Evolutionary conservation across 306 rosid genomes (phyloP).

Genomic region (Inga leiocalycina): DNA sequence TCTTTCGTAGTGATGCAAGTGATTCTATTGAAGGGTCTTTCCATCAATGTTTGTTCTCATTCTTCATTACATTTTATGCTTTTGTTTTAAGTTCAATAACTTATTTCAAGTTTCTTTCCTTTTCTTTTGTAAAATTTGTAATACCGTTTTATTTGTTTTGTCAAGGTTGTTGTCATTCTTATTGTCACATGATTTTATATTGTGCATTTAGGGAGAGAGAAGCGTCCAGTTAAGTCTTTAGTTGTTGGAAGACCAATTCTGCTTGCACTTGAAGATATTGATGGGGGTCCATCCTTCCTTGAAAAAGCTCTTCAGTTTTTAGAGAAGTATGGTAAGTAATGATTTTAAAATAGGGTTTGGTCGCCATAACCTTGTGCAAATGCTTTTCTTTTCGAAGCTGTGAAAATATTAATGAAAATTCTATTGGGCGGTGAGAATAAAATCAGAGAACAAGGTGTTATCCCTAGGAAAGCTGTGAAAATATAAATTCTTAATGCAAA

Average conservation of each 20-base stretch:
- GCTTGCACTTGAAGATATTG: conserved; percentile 97
- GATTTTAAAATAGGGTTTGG: conserved; percentile 10
- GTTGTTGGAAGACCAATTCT: conserved; percentile 99
- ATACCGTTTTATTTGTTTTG: conserved; percentile 18
- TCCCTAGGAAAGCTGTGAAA: not conserved
- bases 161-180: not conserved
- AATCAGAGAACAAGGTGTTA: not conserved
- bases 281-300: conserved; percentile 98
- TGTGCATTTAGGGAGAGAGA: conserved; percentile 79
- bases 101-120: conserved; percentile 15
- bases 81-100: conserved; percentile 31
- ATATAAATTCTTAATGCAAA: not conserved
- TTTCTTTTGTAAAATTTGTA: not conserved
- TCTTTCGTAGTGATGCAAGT: conserved; percentile 76
- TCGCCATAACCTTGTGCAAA: not conserved
- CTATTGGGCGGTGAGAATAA: not conserved
- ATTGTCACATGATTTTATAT: conserved; percentile 23
- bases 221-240: conserved; percentile 90
- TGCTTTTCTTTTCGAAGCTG: conserved; percentile 15
- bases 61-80: conserved; percentile 13
- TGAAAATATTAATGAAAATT: not conserved
- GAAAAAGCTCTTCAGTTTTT: conserved; percentile 95
- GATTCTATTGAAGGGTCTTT: conserved; percentile 91
- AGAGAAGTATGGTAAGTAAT: conserved; percentile 81
- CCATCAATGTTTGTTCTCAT: conserved; percentile 78